Conservation (phyloP, 371 early-diverging fungal genomes). For the Pancytospora philotis region DNA sequence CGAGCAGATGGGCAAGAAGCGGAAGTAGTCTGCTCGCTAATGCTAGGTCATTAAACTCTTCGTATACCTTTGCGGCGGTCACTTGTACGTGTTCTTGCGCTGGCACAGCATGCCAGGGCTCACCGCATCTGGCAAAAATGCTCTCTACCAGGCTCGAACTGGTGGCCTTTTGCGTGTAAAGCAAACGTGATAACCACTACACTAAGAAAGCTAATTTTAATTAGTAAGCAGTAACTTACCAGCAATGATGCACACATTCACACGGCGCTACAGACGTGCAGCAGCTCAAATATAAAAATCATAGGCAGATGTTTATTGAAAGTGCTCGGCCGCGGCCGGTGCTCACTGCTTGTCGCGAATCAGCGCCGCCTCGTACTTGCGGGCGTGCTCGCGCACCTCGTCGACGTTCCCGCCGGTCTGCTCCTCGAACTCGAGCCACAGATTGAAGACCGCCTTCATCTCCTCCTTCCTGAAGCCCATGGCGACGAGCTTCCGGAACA, state of each 20-base stretch:
- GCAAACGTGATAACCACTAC: slow-evolving; percentile 40
- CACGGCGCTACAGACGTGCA: too few relatives aligned
- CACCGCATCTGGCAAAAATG: slow-evolving; percentile 17
- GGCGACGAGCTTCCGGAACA: slow-evolving; percentile 30
- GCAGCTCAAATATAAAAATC: too few relatives aligned
- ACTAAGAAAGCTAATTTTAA: slow-evolving; percentile 20
- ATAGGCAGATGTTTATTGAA: too few relatives aligned
- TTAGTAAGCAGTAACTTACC: too few relatives aligned
- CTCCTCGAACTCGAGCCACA: slow-evolving; percentile 46
- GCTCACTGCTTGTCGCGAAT: too few relatives aligned
- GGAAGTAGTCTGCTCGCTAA: too few relatives aligned
- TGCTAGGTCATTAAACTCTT: too few relatives aligned
- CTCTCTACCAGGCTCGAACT: slow-evolving; percentile 30
- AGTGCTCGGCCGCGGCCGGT: too few relatives aligned
- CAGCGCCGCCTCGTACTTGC: slow-evolving; percentile 30
- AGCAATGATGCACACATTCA: too few relatives aligned
- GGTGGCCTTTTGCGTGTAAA: slow-evolving; percentile 35
- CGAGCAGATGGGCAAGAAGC: slow-evolving; percentile 6
- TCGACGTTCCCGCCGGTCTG: slow-evolving; percentile 36
- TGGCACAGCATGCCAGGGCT: too few relatives aligned
- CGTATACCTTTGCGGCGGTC: too few relatives aligned
- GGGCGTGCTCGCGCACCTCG: slow-evolving; percentile 34
- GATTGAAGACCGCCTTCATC: slow-evolving; percentile 36
- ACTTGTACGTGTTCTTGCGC: too few relatives aligned
- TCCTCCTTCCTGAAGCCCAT: slow-evolving; percentile 29